Evolutionary conservation across 345 rosid genomes (phyloP).

Genomic region (Citrus trifoliata): DNA sequence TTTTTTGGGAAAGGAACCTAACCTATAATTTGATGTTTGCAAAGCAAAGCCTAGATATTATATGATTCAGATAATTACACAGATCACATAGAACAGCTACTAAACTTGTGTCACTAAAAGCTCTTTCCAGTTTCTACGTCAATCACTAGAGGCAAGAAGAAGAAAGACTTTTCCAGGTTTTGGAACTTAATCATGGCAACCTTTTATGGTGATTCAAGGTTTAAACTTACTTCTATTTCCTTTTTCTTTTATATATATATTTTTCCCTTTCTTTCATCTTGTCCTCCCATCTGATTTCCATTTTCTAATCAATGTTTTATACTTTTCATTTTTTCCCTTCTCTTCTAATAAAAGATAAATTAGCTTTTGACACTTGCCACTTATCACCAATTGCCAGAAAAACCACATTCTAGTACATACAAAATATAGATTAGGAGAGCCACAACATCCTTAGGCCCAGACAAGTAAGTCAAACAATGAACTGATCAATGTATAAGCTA

Average conservation of each 20-base stretch:
- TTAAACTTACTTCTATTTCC: background rate
- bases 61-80: background rate
- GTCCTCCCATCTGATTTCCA: background rate
- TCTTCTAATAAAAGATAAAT: background rate
- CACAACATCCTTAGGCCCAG: background rate
- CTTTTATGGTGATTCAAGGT: background rate
- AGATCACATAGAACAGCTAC: background rate
- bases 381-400: background rate
- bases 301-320: background rate
- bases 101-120: background rate
- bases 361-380: background rate
- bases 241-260: background rate
- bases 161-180: background rate
- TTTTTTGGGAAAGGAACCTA: background rate
- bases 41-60: background rate
- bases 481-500: background rate
- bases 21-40: background rate
- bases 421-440: background rate
- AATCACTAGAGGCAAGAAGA: background rate
- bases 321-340: too few species aligned
- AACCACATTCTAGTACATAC: background rate
- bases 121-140: background rate
- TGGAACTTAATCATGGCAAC: background rate
- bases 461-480: background rate
- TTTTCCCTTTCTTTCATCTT: background rate